phyloP scores from a whole-genome alignment of 805 yeast genomes.

The Lachancea nothofagi region DNA sequence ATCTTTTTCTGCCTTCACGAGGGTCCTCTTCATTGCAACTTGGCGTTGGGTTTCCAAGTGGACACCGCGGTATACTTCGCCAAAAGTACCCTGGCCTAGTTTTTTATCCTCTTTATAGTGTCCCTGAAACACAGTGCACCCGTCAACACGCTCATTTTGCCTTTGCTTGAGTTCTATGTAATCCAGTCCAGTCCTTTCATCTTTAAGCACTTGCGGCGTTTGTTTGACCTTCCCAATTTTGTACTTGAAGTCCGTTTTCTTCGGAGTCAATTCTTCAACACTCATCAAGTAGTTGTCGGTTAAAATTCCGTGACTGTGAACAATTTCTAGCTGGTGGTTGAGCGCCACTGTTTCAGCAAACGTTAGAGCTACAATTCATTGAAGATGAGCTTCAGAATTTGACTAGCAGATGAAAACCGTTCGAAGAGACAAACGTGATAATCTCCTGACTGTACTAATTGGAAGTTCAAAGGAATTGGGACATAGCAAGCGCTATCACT shows the following conservation, averaged over 20 bases:
- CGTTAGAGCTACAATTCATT: too few species aligned
- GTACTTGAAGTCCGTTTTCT: slow-evolving; percentile 23
- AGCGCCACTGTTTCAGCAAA: too few species aligned
- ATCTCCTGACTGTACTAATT: not conserved
- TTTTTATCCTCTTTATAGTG: slow-evolving; percentile 37
- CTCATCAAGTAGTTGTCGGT: too few species aligned
- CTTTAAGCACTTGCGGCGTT: slow-evolving; percentile 28
- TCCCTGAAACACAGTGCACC: slow-evolving; percentile 28
- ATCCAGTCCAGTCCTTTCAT: slow-evolving; percentile 23
- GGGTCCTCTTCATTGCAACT: slow-evolving; percentile 84
- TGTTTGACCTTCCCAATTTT: slow-evolving; percentile 34
- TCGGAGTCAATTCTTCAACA: not conserved
- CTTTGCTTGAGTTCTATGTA: slow-evolving; percentile 26
- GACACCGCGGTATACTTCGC: slow-evolving; percentile 78
- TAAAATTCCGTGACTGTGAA: not conserved
- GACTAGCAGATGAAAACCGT: not conserved
- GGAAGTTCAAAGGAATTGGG: too few species aligned
- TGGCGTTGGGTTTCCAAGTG: slow-evolving; percentile 42
- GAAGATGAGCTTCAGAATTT: not conserved
- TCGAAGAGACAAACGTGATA: not conserved
- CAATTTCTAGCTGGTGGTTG: too few species aligned
- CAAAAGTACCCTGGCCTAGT: slow-evolving; percentile 83
- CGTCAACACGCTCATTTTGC: slow-evolving; percentile 27
- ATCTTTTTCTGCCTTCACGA: slow-evolving; percentile 43
- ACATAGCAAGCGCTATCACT: not conserved